Base-by-base conservation (phyloP, 352 stramenopile species). In the Globisporangium viniferum region DNA sequence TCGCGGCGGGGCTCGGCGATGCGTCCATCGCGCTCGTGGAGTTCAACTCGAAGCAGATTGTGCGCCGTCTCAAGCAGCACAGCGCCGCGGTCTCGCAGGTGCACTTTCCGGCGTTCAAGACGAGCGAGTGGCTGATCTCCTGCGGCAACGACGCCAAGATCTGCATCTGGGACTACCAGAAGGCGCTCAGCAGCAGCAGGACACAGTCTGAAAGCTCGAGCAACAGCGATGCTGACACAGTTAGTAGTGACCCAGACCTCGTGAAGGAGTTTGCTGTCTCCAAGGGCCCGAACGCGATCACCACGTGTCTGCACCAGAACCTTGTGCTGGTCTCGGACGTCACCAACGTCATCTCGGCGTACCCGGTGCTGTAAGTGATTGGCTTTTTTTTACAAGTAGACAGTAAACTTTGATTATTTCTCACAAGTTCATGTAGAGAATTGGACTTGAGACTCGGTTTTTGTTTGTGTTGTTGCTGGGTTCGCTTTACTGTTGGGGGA, bases 111-210 rank as follows among this genome's bases (percentile, higher is more conserved):
- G 75, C 62, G 31, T 91, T 88, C 41, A 67, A 72, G 2, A 55
- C 68, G 3, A 73, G 80, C 41, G 78, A 89, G 29, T 83, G 82
- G 67, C 73, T 93, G 10, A 18, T 93, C 15, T 84, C 86, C 27
- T 77, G 79, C 22, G 86, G 76, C 29, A 93, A 93, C 67, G 86
- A 93, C 67, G 66, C 73, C 2, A 88, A 89, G 62, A 66, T 93
- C 56, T 85, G 74, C 59, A 64, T 93, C 0, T 93, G 85, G 75
- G 75, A 92, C 64, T 91, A 89, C 64, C 27, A 70, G 22, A 58
- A 69, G 36, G 80, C 77, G 3, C 48, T 89, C 5, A 75, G 12
- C 51, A 33, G 51, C 22, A 53, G n/a, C 15, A 24, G 24, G 36
- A 10, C 36, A 27, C 69, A 33, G 71, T 35, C 67, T 36, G 46